Evolutionary conservation across 139 green algal species (phyloP).

Genomic region (Nannochloris sp.): DNA sequence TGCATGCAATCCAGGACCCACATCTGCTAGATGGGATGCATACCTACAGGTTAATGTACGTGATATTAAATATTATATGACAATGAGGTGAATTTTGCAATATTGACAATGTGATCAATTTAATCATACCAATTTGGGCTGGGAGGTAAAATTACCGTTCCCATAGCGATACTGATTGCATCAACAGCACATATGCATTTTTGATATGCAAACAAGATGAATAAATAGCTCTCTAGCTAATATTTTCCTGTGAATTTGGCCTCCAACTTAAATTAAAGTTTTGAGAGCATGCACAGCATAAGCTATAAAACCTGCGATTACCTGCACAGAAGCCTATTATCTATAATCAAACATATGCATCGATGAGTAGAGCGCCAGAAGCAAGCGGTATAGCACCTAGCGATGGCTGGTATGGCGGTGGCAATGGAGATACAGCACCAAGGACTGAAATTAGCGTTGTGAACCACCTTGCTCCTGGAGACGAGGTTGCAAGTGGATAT

Average conservation of each 20-base stretch:
- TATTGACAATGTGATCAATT: no score
- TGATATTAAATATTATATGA: no score
- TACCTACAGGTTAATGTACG: conserved; percentile 19
- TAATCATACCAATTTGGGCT: conserved; percentile 24
- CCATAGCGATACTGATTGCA: background rate
- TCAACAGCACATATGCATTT: background rate
- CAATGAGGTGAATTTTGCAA: no score
- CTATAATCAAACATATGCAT: no score
- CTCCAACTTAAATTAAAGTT: background rate
- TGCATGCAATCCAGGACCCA: background rate
- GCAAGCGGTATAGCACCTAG: background rate
- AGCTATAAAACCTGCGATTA: no score
- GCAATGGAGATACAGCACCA: no score
- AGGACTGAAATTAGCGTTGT: no score
- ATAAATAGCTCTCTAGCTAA: background rate
- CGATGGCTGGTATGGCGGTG: background rate
- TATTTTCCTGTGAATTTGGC: background rate
- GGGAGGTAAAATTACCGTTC: background rate
- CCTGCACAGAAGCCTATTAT: no score
- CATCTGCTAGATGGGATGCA: conserved; percentile 15
- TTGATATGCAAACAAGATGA: background rate
- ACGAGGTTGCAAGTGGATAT: background rate
- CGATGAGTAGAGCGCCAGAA: background rate
- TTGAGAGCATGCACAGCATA: no score
- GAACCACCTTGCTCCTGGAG: background rate